Evolutionary conservation across 352 stramenopile species (phyloP).

Genomic region (Phytophthora nicotianae): DNA sequence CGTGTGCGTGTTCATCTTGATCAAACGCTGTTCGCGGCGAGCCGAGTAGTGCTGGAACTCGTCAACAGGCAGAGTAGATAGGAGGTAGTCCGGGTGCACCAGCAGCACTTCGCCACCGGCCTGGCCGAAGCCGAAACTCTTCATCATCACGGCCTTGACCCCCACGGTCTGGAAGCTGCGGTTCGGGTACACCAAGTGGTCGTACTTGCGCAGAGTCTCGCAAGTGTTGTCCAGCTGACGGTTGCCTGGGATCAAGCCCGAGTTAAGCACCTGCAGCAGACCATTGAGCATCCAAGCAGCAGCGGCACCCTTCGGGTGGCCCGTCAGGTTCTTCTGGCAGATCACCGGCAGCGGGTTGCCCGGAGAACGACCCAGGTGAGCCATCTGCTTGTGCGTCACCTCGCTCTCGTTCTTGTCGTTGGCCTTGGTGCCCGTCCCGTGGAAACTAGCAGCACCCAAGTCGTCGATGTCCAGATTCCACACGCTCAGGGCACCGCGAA

Average conservation of each 20-base stretch:
- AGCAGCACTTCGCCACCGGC: conserved; percentile 74
- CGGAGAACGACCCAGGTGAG: conserved; percentile 71
- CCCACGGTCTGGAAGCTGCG: conserved; percentile 76
- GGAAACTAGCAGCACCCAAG: conserved; percentile 82
- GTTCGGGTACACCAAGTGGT: conserved; percentile 86
- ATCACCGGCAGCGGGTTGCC: conserved; percentile 81
- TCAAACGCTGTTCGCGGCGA: conserved; percentile 64
- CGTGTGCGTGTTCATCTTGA: conserved; percentile 76
- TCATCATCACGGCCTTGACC: conserved; percentile 82
- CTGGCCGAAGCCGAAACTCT: conserved; percentile 89
- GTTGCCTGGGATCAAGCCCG: conserved; percentile 80
- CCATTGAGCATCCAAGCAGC: conserved; percentile 89
- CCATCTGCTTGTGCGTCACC: conserved; percentile 86
- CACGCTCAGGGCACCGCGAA: conserved; percentile 75
- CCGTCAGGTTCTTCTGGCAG: conserved; percentile 85
- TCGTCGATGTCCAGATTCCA: conserved; percentile 87
- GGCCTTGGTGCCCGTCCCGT: conserved; percentile 81
- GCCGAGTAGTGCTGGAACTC: conserved; percentile 68
- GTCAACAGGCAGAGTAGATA: conserved; percentile 20
- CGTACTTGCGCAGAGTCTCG: conserved; percentile 68
- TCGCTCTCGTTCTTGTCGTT: conserved; percentile 91
- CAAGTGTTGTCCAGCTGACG: conserved; percentile 85
- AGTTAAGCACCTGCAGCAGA: conserved; percentile 80
- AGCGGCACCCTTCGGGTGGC: conserved; percentile 84
- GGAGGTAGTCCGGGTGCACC: conserved; percentile 57